Conservation (phyloP, 805 yeast genomes). For the Blastobotrys attinorum region DNA sequence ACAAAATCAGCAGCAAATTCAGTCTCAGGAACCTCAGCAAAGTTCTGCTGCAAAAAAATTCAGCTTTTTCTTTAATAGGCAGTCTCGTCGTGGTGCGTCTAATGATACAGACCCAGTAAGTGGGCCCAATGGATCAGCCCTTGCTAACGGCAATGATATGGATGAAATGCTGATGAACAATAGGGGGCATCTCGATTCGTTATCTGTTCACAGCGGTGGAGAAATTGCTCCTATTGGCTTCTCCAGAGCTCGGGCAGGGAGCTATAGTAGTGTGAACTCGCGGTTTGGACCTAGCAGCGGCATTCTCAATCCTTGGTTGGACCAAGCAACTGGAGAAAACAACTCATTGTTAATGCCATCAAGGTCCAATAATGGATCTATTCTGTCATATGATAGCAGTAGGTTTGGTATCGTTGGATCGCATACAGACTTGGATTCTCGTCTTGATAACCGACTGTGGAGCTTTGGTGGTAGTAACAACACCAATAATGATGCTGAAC, state of each 20-base stretch:
- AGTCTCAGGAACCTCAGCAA: no score
- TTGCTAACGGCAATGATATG: not conserved
- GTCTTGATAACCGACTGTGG: no score
- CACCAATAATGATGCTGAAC: not conserved
- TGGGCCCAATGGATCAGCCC: no score
- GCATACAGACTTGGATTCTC: conserved; percentile 1
- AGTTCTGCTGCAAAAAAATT: not conserved
- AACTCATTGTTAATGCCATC: conserved; percentile 5
- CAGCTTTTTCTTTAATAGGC: conserved; percentile 5
- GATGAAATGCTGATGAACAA: not conserved
- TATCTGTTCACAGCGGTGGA: not conserved
- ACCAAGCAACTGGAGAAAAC: conserved; percentile 3
- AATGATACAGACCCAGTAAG: no score
- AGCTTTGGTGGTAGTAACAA: not conserved
- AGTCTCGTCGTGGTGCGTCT: no score
- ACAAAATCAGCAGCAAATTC: no score
- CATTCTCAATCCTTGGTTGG: not conserved
- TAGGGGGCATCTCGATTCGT: no score
- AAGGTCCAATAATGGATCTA: conserved; percentile 7
- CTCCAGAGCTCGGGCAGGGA: conserved; percentile 16
- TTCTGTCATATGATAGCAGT: conserved; percentile 4
- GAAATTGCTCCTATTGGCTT: conserved; percentile 14
- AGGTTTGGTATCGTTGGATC: conserved; percentile 3
- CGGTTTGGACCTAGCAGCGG: not conserved
- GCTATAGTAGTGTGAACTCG: conserved; percentile 6